Percentiles rank a stretch among this genome's conserved stretches.
phyloP scores from a whole-genome alignment of 2,329 filamentous ascomycete genomes.

The Neofusicoccum laricinum region DNA sequence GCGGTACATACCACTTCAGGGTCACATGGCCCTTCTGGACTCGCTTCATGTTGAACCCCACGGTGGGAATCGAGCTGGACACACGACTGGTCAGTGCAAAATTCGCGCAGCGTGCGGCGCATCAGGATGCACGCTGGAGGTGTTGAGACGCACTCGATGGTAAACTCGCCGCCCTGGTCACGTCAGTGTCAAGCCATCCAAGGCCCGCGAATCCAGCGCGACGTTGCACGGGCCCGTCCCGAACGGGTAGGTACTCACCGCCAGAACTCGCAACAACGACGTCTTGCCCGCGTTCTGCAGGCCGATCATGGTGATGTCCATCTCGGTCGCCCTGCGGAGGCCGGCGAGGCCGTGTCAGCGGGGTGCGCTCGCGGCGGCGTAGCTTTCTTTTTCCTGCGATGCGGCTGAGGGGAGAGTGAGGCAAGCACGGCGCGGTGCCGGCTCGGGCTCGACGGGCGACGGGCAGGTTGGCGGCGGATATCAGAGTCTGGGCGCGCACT shows the following conservation, averaged over 20 bases:
- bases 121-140: constrained; percentile 18
- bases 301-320: constrained; percentile 99
- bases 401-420: background rate
- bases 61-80: constrained; percentile 88
- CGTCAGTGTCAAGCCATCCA: constrained; percentile 14
- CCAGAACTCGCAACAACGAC: constrained; percentile 85
- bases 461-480: constrained; percentile 15
- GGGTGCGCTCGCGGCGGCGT: background rate
- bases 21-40: constrained; percentile 98
- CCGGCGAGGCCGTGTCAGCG: constrained; percentile 24
- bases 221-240: constrained; percentile 30
- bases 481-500: constrained; percentile 33
- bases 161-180: constrained; percentile 90
- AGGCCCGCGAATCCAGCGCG: constrained; percentile 18
- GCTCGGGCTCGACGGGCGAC: background rate
- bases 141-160: constrained; percentile 75
- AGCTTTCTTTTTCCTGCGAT: background rate
- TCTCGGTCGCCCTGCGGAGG: constrained; percentile 81
- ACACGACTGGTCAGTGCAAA: constrained; percentile 14
- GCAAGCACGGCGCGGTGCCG: background rate
- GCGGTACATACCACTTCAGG: constrained; percentile 72
- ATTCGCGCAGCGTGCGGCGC: background rate
- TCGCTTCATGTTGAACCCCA: constrained; percentile 98
- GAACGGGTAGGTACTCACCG: constrained; percentile 63
- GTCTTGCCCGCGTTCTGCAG: constrained; percentile 98